These are phyloP conservation scores for Fusarium dimerum DNA, from an alignment of 2,329 filamentous ascomycete species.

Conservation along the genomic window DNA sequence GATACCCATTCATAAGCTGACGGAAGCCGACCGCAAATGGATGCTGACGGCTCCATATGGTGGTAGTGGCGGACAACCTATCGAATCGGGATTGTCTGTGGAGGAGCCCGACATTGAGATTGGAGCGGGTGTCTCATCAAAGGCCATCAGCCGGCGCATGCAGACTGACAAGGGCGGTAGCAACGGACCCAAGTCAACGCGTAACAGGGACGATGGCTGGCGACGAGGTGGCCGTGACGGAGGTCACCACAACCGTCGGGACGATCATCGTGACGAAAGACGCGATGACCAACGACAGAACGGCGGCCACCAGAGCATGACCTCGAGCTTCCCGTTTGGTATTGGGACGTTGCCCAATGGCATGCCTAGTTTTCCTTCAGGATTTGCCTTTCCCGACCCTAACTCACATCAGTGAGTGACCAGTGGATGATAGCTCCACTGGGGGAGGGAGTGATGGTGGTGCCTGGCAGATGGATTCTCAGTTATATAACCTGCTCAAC, in stretches of 20 bases:
- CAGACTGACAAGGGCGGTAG: conserved; percentile 67
- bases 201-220: conserved; percentile 42
- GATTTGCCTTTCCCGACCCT: conserved; percentile 42
- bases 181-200: conserved; percentile 65
- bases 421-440: conserved; percentile 10
- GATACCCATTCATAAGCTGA: conserved; percentile 89
- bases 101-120: conserved; percentile 99
- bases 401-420: conserved; percentile 17
- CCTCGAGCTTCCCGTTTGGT: conserved; percentile 39
- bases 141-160: conserved; percentile 73
- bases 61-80: conserved; percentile 80
- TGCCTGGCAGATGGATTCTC: neutral
- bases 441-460: neutral
- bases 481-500: neutral
- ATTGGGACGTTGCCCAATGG: conserved; percentile 43
- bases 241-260: conserved; percentile 23
- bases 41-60: conserved; percentile 92
- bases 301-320: conserved; percentile 24
- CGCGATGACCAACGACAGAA: conserved; percentile 16
- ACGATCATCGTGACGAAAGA: conserved; percentile 18
- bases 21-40: conserved; percentile 97
- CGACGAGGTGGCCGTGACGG: conserved; percentile 37
- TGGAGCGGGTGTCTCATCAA: conserved; percentile 93
- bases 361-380: conserved; percentile 44
- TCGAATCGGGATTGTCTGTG: conserved; percentile 82